phyloP scores from a whole-genome alignment of 129 eudicot species.

The Tagetes erecta region DNA sequence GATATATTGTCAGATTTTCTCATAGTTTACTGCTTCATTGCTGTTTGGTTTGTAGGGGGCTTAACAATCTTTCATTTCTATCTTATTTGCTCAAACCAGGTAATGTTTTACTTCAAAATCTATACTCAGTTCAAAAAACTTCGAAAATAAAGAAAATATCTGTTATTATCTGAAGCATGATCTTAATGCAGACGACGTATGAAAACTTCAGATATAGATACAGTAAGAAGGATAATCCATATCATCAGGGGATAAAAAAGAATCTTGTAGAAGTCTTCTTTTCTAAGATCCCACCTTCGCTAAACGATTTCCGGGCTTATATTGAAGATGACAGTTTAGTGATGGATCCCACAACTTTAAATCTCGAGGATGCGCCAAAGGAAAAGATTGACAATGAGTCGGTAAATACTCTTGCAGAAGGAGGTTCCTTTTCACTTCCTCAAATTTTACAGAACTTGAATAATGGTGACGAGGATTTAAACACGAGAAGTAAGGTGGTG shows the following conservation, averaged over 20 bases:
- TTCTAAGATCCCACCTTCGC: conserved; percentile 67
- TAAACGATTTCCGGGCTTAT: conserved; percentile 59
- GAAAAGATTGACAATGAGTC: conserved; percentile 69
- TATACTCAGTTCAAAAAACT: not conserved
- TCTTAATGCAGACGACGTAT: conserved; percentile 76
- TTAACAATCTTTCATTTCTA: conserved; percentile 80
- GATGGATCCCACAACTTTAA: conserved; percentile 37
- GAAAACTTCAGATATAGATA: conserved; percentile 81
- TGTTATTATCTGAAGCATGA: not conserved
- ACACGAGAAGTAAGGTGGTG: conserved; percentile 40
- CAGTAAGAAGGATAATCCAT: conserved; percentile 75
- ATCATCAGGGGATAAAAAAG: conserved; percentile 59
- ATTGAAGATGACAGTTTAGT: conserved; percentile 54
- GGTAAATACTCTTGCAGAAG: conserved; percentile 46
- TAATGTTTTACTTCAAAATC: conserved; percentile 27
- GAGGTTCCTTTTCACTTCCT: conserved; percentile 59
- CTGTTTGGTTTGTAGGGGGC: conserved; percentile 97
- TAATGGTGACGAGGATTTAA: conserved; percentile 49
- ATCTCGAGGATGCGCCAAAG: conserved; percentile 44
- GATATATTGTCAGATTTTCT: conserved; percentile 82
- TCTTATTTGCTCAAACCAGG: conserved; percentile 92
- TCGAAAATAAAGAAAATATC: too few relatives aligned
- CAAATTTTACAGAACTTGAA: conserved; percentile 62
- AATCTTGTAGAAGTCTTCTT: conserved; percentile 73
- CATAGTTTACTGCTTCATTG: conserved; percentile 78